Evolutionary conservation across 2,329 filamentous ascomycete species (phyloP).

Genomic region (Hirsutella rhossiliensis): DNA sequence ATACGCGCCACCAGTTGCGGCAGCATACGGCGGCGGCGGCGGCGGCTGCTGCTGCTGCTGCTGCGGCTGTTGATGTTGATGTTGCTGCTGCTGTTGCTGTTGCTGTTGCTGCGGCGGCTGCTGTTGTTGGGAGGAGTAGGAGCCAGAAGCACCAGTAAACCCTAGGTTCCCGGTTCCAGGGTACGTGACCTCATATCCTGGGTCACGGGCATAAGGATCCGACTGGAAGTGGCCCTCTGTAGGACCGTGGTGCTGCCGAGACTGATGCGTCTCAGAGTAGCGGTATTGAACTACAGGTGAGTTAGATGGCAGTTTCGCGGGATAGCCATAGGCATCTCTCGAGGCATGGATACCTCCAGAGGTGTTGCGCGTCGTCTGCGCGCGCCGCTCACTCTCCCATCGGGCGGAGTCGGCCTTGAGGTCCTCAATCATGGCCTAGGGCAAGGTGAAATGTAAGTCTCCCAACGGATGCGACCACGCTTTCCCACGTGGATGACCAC

Average conservation of each 20-base stretch:
- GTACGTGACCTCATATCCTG: slow-evolving; percentile 32
- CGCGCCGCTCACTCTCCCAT: slow-evolving; percentile 49
- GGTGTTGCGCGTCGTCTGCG: slow-evolving; percentile 39
- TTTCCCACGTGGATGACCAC: too few species aligned
- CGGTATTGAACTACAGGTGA: slow-evolving; percentile 45
- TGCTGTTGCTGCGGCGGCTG: slow-evolving; percentile 2
- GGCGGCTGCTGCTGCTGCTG: slow-evolving; percentile 12
- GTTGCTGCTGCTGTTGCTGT: too few species aligned
- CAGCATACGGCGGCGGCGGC: slow-evolving; percentile 13
- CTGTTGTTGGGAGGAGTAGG: too few species aligned
- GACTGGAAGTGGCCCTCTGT: slow-evolving; percentile 23
- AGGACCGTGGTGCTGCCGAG: slow-evolving; percentile 36
- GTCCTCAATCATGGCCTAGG: slow-evolving; percentile 51
- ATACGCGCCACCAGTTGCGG: slow-evolving; percentile 19
- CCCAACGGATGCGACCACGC: neutral
- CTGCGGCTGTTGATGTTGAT: neutral
- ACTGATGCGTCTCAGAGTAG: slow-evolving; percentile 38
- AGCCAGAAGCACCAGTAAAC: slow-evolving; percentile 32
- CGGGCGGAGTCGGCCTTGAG: slow-evolving; percentile 49
- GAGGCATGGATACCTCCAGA: slow-evolving; percentile 46
- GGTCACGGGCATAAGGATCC: slow-evolving; percentile 26
- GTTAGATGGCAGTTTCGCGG: slow-evolving; percentile 44
- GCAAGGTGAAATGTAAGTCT: neutral
- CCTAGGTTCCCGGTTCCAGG: slow-evolving; percentile 36
- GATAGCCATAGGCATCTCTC: slow-evolving; percentile 34